Conservation (phyloP, 129 eudicot genomes). For the Helianthus annuus region DNA sequence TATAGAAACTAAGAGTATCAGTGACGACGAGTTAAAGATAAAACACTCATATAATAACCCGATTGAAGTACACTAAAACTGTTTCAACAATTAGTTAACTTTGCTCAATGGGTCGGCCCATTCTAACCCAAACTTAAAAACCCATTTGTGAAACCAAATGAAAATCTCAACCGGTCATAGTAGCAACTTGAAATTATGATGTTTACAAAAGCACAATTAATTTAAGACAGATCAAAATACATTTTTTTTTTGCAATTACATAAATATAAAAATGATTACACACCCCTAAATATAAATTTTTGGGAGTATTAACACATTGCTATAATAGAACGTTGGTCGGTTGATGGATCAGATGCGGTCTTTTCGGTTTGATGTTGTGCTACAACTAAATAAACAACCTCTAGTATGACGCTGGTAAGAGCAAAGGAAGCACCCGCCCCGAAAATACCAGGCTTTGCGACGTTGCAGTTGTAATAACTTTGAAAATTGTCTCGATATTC, state of each 20-base stretch:
- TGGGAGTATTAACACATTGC: slow-evolving; percentile 4
- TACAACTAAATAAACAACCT: slow-evolving; percentile 15
- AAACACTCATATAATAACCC: too few species aligned
- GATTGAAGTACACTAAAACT: too few species aligned
- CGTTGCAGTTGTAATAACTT: slow-evolving; percentile 2
- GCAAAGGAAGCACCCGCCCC: slow-evolving; percentile 18
- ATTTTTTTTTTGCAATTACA: neutral
- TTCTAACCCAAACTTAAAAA: too few species aligned
- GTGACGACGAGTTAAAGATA: too few species aligned
- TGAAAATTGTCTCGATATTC: neutral
- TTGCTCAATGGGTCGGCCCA: too few species aligned
- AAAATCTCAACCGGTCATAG: too few species aligned
- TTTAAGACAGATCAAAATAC: neutral
- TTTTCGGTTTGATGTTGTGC: neutral
- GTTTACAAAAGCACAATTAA: neutral
- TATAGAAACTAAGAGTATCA: too few species aligned
- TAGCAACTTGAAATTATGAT: neutral
- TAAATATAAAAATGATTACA: neutral
- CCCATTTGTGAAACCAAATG: too few species aligned
- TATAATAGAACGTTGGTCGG: neutral
- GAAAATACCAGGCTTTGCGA: slow-evolving; percentile 22
- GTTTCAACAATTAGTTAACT: too few species aligned
- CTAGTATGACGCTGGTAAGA: slow-evolving; percentile 12
- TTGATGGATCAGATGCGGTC: neutral
- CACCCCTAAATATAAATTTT: neutral